Conservation (phyloP, 148 eudicot genomes). For the Heliamphora exappendiculata region DNA sequence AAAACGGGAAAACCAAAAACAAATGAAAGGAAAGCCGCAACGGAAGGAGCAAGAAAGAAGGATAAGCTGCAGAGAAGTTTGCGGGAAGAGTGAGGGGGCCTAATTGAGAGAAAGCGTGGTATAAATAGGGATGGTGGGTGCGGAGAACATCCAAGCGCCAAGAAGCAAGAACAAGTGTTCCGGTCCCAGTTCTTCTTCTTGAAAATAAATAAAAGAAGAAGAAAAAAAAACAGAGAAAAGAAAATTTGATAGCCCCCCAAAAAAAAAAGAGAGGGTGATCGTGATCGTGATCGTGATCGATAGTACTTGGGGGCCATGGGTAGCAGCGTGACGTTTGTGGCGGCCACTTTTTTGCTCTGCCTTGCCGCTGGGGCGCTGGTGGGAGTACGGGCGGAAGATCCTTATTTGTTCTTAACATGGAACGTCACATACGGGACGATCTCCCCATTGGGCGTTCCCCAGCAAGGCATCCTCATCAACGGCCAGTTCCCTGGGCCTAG, state of each 20-base stretch:
- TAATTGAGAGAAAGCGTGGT: neutral
- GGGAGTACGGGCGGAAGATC: conserved; percentile 22
- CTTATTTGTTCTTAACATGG: conserved; percentile 21
- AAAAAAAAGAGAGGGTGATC: neutral
- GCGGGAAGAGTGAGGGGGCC: neutral
- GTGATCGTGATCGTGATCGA: too few species aligned
- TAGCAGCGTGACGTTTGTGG: neutral
- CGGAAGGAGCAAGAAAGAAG: neutral
- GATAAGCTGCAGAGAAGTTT: neutral
- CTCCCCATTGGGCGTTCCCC: conserved; percentile 20
- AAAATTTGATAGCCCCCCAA: neutral
- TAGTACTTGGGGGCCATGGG: neutral
- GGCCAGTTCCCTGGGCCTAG: conserved; percentile 24
- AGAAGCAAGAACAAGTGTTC: neutral
- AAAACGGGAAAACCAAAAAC: too few species aligned
- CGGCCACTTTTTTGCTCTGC: neutral
- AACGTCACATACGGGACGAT: conserved; percentile 21
- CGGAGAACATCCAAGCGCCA: neutral
- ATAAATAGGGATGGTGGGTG: neutral
- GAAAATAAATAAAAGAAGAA: neutral
- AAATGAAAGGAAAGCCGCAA: neutral
- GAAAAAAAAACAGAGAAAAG: neutral
- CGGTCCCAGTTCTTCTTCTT: neutral
- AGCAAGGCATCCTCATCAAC: conserved; percentile 27
- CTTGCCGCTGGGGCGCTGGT: neutral